Conservation (phyloP, 2,329 filamentous ascomycete species). For the Orbilia oligospora region DNA sequence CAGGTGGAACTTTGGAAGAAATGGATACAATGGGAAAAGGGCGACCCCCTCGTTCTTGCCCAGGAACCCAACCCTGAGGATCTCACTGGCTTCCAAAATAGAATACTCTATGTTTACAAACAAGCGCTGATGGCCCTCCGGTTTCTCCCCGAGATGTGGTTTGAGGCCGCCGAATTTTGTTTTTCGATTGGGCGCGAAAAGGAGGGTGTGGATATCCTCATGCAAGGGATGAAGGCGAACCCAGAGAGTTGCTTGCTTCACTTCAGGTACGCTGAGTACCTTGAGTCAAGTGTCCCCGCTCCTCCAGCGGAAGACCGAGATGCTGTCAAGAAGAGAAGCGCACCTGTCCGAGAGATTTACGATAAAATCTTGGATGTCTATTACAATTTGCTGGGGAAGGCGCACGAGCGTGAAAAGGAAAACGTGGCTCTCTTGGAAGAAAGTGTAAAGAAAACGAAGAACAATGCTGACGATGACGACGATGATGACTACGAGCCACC, state of each 20-base stretch:
- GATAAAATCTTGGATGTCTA: slow-evolving; percentile 85
- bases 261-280: slow-evolving; percentile 87
- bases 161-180: slow-evolving; percentile 64
- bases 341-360: slow-evolving; percentile 85
- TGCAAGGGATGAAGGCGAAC: slow-evolving; percentile 87
- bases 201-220: slow-evolving; percentile 80
- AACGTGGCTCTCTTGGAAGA: slow-evolving; percentile 74
- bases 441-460: slow-evolving; percentile 66
- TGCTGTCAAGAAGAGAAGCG: slow-evolving; percentile 75
- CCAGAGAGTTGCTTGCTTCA: slow-evolving; percentile 92
- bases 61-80: slow-evolving; percentile 78
- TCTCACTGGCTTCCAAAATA: slow-evolving; percentile 78
- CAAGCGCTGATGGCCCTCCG: slow-evolving; percentile 92
- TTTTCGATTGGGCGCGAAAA: slow-evolving; percentile 64
- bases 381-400: slow-evolving; percentile 85
- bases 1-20: slow-evolving; percentile 92
- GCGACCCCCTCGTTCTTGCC: slow-evolving; percentile 84
- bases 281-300: slow-evolving; percentile 82
- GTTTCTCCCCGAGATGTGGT: slow-evolving; percentile 95
- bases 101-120: slow-evolving; percentile 91
- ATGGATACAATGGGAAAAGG: slow-evolving; percentile 96
- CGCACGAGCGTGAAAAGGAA: slow-evolving; percentile 75
- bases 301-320: slow-evolving; percentile 74
- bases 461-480: slow-evolving; percentile 69
- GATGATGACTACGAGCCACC: slow-evolving; percentile 69